Percentiles rank a stretch among this genome's conserved stretches.
phyloP scores from a whole-genome alignment of 371 early-diverging fungal genomes.

The Actinomucor elegans region DNA sequence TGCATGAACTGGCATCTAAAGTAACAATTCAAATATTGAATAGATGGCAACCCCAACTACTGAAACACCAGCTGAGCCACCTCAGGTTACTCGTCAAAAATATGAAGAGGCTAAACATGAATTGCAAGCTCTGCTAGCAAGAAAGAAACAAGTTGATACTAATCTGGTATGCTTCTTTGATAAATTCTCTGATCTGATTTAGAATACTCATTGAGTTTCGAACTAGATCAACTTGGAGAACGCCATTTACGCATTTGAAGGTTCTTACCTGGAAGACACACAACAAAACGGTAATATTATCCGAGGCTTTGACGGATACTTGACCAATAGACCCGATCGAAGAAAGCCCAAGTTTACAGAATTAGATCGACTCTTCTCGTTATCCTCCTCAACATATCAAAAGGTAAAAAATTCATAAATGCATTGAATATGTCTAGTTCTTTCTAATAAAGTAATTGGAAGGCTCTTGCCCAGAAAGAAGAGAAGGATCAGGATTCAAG shows the following conservation, averaged over 20 bases:
- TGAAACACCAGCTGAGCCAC: conserved; percentile 30
- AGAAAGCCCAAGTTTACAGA: conserved; percentile 62
- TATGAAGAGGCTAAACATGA: conserved; percentile 63
- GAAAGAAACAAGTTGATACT: conserved; percentile 64
- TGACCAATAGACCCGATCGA: conserved; percentile 56
- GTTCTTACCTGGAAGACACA: conserved; percentile 82
- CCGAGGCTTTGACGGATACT: conserved; percentile 80
- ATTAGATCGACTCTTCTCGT: conserved; percentile 62
- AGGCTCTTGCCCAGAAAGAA: conserved; percentile 60
- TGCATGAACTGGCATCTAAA: too few species aligned
- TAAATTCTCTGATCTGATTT: background rate
- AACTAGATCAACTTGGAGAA: conserved; percentile 64
- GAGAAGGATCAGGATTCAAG: conserved; percentile 58
- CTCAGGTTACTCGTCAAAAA: conserved; percentile 55
- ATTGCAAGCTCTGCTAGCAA: conserved; percentile 53
- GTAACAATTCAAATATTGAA: too few species aligned
- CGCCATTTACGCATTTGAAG: conserved; percentile 78
- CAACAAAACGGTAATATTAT: conserved; percentile 79
- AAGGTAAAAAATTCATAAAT: conserved; percentile 39
- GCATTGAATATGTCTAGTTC: background rate
- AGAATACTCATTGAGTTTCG: background rate
- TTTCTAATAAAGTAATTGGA: background rate
- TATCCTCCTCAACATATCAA: conserved; percentile 66
- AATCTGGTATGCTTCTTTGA: conserved; percentile 49
- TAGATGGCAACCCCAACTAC: conserved; percentile 8